These are phyloP conservation scores for Cyclocybe cylindracea DNA, from an alignment of 768 basidiomycete species.

Conservation along the genomic window DNA sequence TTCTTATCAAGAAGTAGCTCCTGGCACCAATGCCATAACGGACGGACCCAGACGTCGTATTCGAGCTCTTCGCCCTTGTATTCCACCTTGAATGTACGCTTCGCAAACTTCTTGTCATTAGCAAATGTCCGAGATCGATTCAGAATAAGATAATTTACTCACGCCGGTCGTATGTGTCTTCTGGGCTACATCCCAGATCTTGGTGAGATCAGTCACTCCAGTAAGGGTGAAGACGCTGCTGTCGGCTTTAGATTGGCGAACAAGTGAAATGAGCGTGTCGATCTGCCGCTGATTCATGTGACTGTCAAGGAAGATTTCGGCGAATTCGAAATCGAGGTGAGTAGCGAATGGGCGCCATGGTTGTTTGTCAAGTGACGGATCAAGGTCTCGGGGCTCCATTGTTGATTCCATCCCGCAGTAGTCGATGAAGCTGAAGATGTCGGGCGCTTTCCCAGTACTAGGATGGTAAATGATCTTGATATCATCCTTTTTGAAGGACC, in stretches of 20 bases:
- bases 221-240: background rate
- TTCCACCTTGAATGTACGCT: background rate
- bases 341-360: slow-evolving; percentile 30
- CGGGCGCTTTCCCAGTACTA: too few species aligned
- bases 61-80: slow-evolving; percentile 3
- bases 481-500: too few species aligned
- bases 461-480: too few species aligned
- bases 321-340: slow-evolving; percentile 26
- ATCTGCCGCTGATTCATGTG: slow-evolving; percentile 3
- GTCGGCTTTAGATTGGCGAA: background rate
- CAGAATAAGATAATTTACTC: background rate
- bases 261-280: background rate
- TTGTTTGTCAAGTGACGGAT: too few species aligned
- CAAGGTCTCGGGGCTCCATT: too few species aligned
- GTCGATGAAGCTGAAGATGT: too few species aligned
- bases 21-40: slow-evolving; percentile 11
- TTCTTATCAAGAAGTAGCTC: slow-evolving; percentile 26
- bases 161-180: background rate
- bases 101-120: slow-evolving; percentile 7
- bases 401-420: too few species aligned
- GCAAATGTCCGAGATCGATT: background rate
- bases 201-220: background rate
- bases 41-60: slow-evolving; percentile 3
- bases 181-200: slow-evolving; percentile 1
- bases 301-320: background rate